These are phyloP conservation scores for Phytophthora palmivora DNA, from an alignment of 352 stramenopile genomes.

Conservation along the genomic window DNA sequence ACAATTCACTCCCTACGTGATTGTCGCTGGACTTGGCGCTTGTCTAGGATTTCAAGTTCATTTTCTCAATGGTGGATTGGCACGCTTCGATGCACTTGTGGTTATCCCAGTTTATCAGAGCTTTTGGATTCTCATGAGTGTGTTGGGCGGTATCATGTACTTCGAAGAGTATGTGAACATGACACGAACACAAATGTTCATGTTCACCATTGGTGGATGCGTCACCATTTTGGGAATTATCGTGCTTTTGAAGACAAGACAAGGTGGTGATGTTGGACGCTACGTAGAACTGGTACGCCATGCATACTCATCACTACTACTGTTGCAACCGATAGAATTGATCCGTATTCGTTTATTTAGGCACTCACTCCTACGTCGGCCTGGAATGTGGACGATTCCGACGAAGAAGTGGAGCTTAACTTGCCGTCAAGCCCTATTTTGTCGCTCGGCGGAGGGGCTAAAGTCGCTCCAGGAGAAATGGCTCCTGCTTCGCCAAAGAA, in stretches of 20 bases:
- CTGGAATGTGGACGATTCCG: slow-evolving; percentile 83
- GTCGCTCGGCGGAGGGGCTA: slow-evolving; percentile 11
- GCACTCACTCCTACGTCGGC: slow-evolving; percentile 79
- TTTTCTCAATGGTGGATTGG: slow-evolving; percentile 90
- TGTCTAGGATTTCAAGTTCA: slow-evolving; percentile 86
- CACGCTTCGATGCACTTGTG: slow-evolving; percentile 89
- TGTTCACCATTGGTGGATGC: slow-evolving; percentile 80
- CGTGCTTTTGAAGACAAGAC: slow-evolving; percentile 72
- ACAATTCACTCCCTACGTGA: slow-evolving; percentile 81
- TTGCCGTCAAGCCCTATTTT: slow-evolving; percentile 48
- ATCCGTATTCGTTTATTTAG: slow-evolving; percentile 30
- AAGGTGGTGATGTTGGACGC: slow-evolving; percentile 43
- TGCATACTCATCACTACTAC: slow-evolving; percentile 6
- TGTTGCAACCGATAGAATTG: neutral
- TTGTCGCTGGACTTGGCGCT: slow-evolving; percentile 67
- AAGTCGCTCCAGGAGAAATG: slow-evolving; percentile 28
- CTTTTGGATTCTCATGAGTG: slow-evolving; percentile 92
- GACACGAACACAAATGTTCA: slow-evolving; percentile 75
- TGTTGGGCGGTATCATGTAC: slow-evolving; percentile 93
- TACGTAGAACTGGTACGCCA: slow-evolving; percentile 74
- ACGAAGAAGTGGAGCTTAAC: slow-evolving; percentile 82
- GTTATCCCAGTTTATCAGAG: slow-evolving; percentile 92
- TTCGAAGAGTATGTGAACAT: slow-evolving; percentile 92
- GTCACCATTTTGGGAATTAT: slow-evolving; percentile 85
- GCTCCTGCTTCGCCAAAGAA: slow-evolving; percentile 21